A percentile compares a stretch with the other conserved stretches of the same genome.
Evolutionary conservation across 2,329 filamentous ascomycete genomes (phyloP).

Genomic region (Tolypocladium endophyticum): DNA sequence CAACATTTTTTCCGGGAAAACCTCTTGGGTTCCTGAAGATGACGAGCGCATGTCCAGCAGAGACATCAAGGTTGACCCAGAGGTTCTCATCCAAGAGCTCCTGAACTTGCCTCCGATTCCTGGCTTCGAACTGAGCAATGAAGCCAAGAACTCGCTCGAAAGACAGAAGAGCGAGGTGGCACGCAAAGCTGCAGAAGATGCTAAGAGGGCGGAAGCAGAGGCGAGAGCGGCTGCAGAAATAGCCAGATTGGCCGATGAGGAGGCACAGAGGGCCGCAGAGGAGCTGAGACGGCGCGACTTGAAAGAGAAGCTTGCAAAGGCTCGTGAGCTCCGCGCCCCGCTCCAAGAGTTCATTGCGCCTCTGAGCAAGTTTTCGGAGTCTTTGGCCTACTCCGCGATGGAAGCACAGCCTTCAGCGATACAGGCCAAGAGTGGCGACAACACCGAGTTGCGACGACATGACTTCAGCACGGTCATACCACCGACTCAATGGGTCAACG

Average conservation of each 20-base stretch:
- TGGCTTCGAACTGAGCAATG: constrained; percentile 16
- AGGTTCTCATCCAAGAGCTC: constrained; percentile 13
- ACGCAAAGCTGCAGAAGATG: constrained; percentile 12
- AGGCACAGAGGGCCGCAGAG: constrained; percentile 9
- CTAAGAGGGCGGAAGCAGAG: constrained; percentile 13
- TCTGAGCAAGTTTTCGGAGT: constrained; percentile 16
- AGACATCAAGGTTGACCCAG: not conserved
- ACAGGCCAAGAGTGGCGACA: constrained; percentile 37
- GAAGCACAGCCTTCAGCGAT: constrained; percentile 20
- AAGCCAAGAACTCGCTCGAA: constrained; percentile 8
- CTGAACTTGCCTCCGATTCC: constrained; percentile 14
- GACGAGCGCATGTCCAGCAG: not conserved
- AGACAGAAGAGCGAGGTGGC: constrained; percentile 8
- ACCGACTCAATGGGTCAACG: constrained; percentile 58
- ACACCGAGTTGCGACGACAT: constrained; percentile 36
- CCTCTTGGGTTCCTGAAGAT: not conserved
- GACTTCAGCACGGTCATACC: constrained; percentile 56
- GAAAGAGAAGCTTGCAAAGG: constrained; percentile 17
- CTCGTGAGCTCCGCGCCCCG: constrained; percentile 20
- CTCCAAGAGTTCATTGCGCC: constrained; percentile 14
- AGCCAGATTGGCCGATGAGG: constrained; percentile 3
- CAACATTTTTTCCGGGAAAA: not conserved
- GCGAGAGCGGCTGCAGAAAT: constrained; percentile 14
- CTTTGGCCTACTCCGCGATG: constrained; percentile 18
- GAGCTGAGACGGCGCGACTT: constrained; percentile 12